A percentile compares a stretch with the other conserved stretches of the same genome.
Conservation (phyloP, 257 asterid genomes). For the Nicotiana knightiana region DNA sequence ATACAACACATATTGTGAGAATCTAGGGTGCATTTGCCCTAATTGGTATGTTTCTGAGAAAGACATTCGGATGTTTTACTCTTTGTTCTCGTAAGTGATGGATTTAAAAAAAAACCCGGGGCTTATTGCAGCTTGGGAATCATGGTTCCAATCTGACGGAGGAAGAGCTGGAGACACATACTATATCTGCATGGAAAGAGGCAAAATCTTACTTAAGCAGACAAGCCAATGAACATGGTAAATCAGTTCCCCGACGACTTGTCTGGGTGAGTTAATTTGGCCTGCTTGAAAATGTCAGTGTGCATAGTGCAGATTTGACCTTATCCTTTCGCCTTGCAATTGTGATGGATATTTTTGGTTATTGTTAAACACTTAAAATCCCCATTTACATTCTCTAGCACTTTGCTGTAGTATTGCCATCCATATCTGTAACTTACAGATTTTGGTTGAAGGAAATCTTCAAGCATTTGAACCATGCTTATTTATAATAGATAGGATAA, state of each 20-base stretch:
- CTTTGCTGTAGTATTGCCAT: background rate
- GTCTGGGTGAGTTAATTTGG: slow-evolving; percentile 57
- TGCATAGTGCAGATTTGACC: slow-evolving; percentile 2
- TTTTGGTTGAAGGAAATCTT: slow-evolving; percentile 3
- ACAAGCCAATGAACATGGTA: slow-evolving; percentile 46
- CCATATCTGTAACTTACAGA: background rate
- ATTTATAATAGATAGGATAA: background rate
- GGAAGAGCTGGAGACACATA: slow-evolving; percentile 87
- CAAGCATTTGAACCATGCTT: background rate
- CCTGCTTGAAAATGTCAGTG: background rate
- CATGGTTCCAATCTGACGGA: slow-evolving; percentile 80
- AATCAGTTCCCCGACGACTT: slow-evolving; percentile 46
- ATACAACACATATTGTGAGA: background rate
- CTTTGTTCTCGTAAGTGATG: background rate
- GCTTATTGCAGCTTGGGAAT: slow-evolving; percentile 52
- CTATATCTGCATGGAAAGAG: slow-evolving; percentile 86
- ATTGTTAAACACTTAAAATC: background rate
- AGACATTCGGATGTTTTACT: background rate
- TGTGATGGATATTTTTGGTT: background rate
- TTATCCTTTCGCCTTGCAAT: background rate
- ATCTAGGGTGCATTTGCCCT: slow-evolving; percentile 2
- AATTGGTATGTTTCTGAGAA: background rate
- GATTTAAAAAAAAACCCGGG: background rate
- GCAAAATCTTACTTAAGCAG: slow-evolving; percentile 47
- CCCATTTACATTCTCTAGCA: background rate